Conservation (phyloP, 768 basidiomycete genomes). For the Jaapia argillacea region DNA sequence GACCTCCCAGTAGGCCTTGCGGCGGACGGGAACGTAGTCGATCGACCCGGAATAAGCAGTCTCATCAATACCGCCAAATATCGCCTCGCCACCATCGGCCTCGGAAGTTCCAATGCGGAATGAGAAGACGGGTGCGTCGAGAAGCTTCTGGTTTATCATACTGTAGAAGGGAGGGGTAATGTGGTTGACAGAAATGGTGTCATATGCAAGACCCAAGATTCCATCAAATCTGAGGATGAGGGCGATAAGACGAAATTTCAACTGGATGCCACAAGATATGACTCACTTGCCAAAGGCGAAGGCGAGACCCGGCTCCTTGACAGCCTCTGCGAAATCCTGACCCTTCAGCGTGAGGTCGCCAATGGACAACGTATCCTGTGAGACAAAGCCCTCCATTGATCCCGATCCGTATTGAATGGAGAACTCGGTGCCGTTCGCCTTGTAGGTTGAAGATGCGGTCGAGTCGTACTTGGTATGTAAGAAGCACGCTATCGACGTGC, state of each 20-base stretch:
- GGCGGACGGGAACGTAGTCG: constrained; percentile 80
- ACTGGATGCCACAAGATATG: background rate
- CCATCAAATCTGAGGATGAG: constrained; percentile 70
- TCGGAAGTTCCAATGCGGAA: constrained; percentile 89
- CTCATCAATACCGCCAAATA: constrained; percentile 85
- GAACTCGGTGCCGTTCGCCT: constrained; percentile 82
- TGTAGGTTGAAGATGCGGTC: constrained; percentile 69
- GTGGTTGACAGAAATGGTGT: constrained; percentile 91
- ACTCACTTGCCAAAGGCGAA: constrained; percentile 94
- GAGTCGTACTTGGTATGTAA: constrained; percentile 91
- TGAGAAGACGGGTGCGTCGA: constrained; percentile 84
- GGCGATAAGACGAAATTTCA: background rate
- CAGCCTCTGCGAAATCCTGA: constrained; percentile 92
- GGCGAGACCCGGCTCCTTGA: constrained; percentile 91
- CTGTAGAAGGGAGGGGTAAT: constrained; percentile 92
- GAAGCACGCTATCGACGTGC: constrained; percentile 89
- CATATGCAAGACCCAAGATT: constrained; percentile 87
- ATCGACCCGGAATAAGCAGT: constrained; percentile 73
- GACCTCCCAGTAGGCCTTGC: constrained; percentile 98
- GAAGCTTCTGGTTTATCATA: constrained; percentile 74
- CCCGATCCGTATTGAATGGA: constrained; percentile 93
- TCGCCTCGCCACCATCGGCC: constrained; percentile 80
- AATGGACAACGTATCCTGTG: constrained; percentile 68
- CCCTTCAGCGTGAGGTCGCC: constrained; percentile 68
- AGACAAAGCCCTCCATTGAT: constrained; percentile 94